Evolutionary conservation across 306 rosid genomes (phyloP).

Genomic region (Inga leiocalycina): DNA sequence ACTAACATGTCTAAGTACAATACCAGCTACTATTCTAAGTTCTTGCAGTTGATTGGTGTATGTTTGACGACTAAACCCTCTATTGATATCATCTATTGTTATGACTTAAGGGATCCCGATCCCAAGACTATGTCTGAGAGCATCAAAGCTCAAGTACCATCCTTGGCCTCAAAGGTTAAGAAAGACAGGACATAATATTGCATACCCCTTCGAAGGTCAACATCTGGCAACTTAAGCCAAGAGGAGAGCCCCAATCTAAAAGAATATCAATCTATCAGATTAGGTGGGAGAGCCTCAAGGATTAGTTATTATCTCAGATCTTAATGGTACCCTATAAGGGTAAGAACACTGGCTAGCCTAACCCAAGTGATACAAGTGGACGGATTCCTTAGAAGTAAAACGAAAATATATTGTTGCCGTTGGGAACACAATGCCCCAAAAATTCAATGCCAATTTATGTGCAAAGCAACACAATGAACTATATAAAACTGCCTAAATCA

Average conservation of each 20-base stretch:
- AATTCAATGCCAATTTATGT: background rate
- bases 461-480: conserved; percentile 1
- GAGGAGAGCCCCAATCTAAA: background rate
- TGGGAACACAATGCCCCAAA: background rate
- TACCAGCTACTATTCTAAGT: background rate
- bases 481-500: background rate
- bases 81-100: background rate
- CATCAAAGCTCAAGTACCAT: background rate
- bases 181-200: background rate
- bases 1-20: background rate
- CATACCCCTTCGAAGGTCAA: background rate
- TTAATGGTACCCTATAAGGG: background rate
- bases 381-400: background rate
- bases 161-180: background rate
- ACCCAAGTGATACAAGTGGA: background rate
- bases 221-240: background rate
- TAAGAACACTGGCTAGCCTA: background rate
- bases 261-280: background rate
- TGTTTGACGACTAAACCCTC: background rate
- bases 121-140: background rate
- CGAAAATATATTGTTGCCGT: background rate
- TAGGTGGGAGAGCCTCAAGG: background rate
- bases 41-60: background rate
- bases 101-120: background rate
- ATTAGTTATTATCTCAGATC: background rate